Conservation (phyloP, 2,329 filamentous ascomycete genomes). For the Chaetomiaceae sp. region DNA sequence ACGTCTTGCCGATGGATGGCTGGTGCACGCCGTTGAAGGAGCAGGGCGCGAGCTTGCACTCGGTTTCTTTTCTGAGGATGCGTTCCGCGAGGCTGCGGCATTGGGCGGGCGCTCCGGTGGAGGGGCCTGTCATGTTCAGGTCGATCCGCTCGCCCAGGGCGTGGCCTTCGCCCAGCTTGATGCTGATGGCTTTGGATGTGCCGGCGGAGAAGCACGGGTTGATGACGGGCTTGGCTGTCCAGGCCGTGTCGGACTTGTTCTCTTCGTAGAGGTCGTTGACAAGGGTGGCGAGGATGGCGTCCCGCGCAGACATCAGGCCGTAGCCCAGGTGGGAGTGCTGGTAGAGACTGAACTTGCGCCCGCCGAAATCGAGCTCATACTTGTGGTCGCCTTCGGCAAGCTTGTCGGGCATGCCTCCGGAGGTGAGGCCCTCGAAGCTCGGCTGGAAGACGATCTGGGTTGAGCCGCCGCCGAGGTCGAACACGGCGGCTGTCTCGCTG, state of each 20-base stretch:
- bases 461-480: slow-evolving; percentile 93
- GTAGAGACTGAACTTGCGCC: slow-evolving; percentile 86
- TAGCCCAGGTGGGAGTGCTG: slow-evolving; percentile 98
- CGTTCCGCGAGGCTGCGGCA: slow-evolving; percentile 88
- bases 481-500: slow-evolving; percentile 85
- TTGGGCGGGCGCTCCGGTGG: slow-evolving; percentile 70
- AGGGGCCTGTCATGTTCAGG: slow-evolving; percentile 85
- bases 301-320: slow-evolving; percentile 90
- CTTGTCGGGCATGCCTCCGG: slow-evolving; percentile 78
- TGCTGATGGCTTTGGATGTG: slow-evolving; percentile 67
- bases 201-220: slow-evolving; percentile 87
- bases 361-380: slow-evolving; percentile 86
- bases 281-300: slow-evolving; percentile 74
- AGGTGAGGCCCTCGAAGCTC: slow-evolving; percentile 69
- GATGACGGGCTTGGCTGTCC: slow-evolving; percentile 65
- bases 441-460: slow-evolving; percentile 99
- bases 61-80: slow-evolving; percentile 80
- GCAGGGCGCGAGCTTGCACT: slow-evolving; percentile 82
- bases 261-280: slow-evolving; percentile 66
- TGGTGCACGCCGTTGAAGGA: slow-evolving; percentile 98
- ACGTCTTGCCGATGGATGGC: slow-evolving; percentile 86
- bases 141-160: slow-evolving; percentile 59
- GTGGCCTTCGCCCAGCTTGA: slow-evolving; percentile 65
- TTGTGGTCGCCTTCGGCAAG: slow-evolving; percentile 91
- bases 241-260: slow-evolving; percentile 53